Percentiles rank a stretch among this genome's conserved stretches.
phyloP scores from a whole-genome alignment of 768 basidiomycete genomes.

The Macrolepiota dolichaula region DNA sequence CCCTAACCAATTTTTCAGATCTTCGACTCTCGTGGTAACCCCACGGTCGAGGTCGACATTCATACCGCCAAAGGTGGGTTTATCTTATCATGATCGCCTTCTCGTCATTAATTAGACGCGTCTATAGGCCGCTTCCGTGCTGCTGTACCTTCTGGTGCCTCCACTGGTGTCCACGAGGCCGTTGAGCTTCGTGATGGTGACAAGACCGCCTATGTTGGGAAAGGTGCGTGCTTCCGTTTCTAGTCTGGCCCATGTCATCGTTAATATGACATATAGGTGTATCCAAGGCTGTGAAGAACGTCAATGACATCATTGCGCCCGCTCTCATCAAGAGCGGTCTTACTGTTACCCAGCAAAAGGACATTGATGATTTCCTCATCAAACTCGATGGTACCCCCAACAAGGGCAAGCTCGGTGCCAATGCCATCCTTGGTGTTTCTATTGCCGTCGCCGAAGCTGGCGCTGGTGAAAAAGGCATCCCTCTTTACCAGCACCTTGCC shows the following conservation, averaged over 20 bases:
- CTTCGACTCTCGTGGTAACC: constrained; percentile 99
- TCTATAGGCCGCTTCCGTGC: constrained; percentile 83
- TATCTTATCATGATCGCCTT: neutral
- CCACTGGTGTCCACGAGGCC: constrained; percentile 97
- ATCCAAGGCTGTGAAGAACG: constrained; percentile 87
- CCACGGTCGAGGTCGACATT: constrained; percentile 93
- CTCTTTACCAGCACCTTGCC: constrained; percentile 95
- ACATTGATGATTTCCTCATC: constrained; percentile 97
- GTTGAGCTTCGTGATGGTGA: constrained; percentile 98
- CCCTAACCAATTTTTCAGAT: constrained; percentile 55
- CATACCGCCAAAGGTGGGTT: constrained; percentile 77
- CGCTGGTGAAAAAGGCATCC: constrained; percentile 92
- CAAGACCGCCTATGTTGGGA: constrained; percentile 90
- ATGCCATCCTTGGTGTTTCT: constrained; percentile 97
- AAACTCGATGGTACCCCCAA: constrained; percentile 96
- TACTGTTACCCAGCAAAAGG: constrained; percentile 86
- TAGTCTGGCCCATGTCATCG: neutral
- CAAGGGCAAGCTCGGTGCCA: constrained; percentile 99
- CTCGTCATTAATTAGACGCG: neutral
- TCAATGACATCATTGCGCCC: constrained; percentile 89
- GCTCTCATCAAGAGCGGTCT: constrained; percentile 82
- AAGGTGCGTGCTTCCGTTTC: constrained; percentile 54
- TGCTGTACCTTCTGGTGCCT: constrained; percentile 96
- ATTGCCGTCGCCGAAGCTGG: constrained; percentile 93
- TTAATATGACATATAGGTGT: constrained; percentile 60